These are phyloP conservation scores for Sutorius australiensis DNA, from an alignment of 768 basidiomycete species.

Conservation along the genomic window DNA sequence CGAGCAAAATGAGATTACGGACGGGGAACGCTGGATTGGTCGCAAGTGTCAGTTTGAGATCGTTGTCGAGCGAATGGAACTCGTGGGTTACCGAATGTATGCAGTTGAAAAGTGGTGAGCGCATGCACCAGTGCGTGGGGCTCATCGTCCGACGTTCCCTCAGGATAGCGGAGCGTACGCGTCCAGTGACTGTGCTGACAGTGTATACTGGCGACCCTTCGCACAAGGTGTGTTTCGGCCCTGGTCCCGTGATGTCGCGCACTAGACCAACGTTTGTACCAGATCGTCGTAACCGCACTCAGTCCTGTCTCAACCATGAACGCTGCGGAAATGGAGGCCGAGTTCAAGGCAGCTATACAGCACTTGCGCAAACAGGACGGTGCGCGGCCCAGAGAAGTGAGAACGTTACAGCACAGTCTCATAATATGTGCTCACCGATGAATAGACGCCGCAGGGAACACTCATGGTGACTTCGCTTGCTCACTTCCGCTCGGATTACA, in stretches of 20 bases:
- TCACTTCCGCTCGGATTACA: conserved; percentile 84
- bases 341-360: conserved; percentile 61
- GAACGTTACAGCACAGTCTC: conserved; percentile 2
- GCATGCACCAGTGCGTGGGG: neutral
- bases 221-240: conserved; percentile 48
- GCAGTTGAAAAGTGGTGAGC: conserved; percentile 81
- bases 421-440: conserved; percentile 5
- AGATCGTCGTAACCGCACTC: conserved; percentile 63
- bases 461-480: conserved; percentile 83
- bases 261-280: conserved; percentile 13
- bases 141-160: neutral
- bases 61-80: conserved; percentile 43
- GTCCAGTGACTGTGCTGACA: conserved; percentile 56
- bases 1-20: conserved; percentile 12
- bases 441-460: conserved; percentile 58
- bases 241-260: neutral
- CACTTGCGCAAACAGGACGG: conserved; percentile 59
- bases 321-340: conserved; percentile 42
- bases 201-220: conserved; percentile 75
- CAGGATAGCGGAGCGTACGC: conserved; percentile 67
- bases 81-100: conserved; percentile 71
- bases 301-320: conserved; percentile 42
- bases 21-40: conserved; percentile 44
- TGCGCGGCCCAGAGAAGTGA: conserved; percentile 68
- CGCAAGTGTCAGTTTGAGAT: conserved; percentile 46